A percentile compares a stretch with the other conserved stretches of the same genome.
Conservation (phyloP, 2,329 filamentous ascomycete species). For the Colletotrichum costaricense region DNA sequence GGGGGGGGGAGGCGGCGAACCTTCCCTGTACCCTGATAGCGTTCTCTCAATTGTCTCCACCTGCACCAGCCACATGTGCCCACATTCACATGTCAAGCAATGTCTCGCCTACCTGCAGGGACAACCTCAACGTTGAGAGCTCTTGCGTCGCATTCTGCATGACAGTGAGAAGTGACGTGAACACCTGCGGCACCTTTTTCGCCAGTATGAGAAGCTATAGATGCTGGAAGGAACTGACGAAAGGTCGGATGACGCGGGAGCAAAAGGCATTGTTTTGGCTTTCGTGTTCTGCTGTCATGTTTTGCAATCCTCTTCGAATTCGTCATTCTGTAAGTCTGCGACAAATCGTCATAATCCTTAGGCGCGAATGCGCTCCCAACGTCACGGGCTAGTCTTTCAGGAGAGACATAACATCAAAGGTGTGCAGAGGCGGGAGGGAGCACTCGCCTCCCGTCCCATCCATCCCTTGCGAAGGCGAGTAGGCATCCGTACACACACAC, state of each 20-base stretch:
- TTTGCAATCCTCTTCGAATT: background rate
- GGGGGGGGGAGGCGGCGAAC: background rate
- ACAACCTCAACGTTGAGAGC: slow-evolving; percentile 26
- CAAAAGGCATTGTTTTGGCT: background rate
- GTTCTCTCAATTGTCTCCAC: background rate
- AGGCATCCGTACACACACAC: background rate
- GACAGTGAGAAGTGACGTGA: slow-evolving; percentile 3
- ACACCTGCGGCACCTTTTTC: background rate
- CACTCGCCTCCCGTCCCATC: background rate
- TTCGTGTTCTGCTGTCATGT: background rate
- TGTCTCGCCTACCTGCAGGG: slow-evolving; percentile 18
- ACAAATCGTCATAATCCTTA: background rate
- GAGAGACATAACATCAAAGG: background rate
- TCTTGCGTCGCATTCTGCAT: background rate
- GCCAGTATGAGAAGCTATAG: background rate
- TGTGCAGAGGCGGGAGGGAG: background rate
- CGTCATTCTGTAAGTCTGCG: background rate
- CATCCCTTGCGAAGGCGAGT: slow-evolving; percentile 8
- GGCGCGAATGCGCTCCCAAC: background rate
- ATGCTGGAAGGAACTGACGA: background rate
- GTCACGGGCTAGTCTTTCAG: background rate
- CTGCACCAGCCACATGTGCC: slow-evolving; percentile 22
- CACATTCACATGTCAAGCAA: slow-evolving; percentile 34
- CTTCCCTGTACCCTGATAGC: slow-evolving; percentile 3
- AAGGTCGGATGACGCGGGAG: background rate